Conservation (phyloP, 2,329 filamentous ascomycete genomes). For the Arthrobotrys conoides region DNA sequence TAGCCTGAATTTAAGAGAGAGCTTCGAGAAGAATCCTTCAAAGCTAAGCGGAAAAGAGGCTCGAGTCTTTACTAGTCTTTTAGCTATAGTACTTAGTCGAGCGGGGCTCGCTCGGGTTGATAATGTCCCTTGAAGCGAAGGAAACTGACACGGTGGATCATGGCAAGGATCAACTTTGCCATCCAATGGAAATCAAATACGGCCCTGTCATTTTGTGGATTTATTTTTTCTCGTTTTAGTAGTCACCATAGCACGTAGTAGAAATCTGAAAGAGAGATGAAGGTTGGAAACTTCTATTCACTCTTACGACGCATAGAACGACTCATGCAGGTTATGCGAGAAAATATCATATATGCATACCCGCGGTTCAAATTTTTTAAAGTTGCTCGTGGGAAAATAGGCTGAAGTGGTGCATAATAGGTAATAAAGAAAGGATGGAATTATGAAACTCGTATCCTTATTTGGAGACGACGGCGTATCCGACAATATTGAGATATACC, state of each 20-base stretch:
- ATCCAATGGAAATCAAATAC: slow-evolving; percentile 11
- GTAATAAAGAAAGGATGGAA: neutral
- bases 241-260: neutral
- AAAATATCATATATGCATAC: slow-evolving; percentile 22
- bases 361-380: slow-evolving; percentile 28
- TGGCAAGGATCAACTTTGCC: slow-evolving; percentile 14
- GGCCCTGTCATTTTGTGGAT: slow-evolving; percentile 10
- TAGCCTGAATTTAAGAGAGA: slow-evolving; percentile 24
- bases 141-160: slow-evolving; percentile 14
- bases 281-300: neutral
- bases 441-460: neutral
- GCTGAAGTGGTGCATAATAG: slow-evolving; percentile 22
- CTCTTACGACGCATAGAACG: neutral
- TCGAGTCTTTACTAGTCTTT: neutral
- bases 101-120: slow-evolving; percentile 30
- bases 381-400: slow-evolving; percentile 28
- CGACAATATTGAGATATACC: neutral
- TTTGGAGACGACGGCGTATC: neutral
- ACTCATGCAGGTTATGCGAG: neutral
- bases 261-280: too few relatives aligned
- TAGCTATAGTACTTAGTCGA: slow-evolving; percentile 5
- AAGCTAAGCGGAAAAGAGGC: slow-evolving; percentile 6
- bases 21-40: slow-evolving; percentile 20
- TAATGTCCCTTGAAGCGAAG: slow-evolving; percentile 27
- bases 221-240: neutral